phyloP scores from a whole-genome alignment of 148 eudicot genomes.

The Rhododendron ovatum region DNA sequence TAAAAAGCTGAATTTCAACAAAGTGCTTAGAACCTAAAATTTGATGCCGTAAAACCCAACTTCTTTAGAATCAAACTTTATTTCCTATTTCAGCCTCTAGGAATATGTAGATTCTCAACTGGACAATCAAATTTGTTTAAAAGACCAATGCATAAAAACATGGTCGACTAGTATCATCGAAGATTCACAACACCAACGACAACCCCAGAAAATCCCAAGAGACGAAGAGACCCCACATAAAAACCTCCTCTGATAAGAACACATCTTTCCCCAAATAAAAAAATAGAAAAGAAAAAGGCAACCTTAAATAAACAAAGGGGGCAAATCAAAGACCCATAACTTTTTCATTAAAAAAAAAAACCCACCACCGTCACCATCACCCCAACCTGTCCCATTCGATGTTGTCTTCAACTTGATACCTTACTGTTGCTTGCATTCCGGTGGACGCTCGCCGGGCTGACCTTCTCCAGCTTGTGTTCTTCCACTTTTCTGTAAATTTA shows the following conservation, averaged over 20 bases:
- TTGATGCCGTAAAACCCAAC: no score
- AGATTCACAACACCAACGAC: neutral
- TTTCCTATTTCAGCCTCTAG: no score
- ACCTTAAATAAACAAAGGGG: neutral
- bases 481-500: conserved; percentile 31
- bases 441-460: conserved; percentile 37
- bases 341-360: neutral
- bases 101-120: no score
- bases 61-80: no score
- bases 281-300: neutral
- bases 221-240: neutral
- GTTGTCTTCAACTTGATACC: neutral
- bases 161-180: neutral
- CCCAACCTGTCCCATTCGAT: neutral
- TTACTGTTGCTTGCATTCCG: conserved; percentile 21
- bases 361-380: neutral
- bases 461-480: conserved; percentile 24
- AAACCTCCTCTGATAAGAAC: neutral
- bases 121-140: no score
- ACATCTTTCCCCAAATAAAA: neutral
- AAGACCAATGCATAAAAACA: neutral
- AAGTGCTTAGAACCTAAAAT: no score
- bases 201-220: neutral
- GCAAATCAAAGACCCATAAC: neutral
- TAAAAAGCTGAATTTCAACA: no score